These are phyloP conservation scores for Ceratocystiopsis brevicomis DNA, from an alignment of 2,329 filamentous ascomycete genomes.

Conservation along the genomic window DNA sequence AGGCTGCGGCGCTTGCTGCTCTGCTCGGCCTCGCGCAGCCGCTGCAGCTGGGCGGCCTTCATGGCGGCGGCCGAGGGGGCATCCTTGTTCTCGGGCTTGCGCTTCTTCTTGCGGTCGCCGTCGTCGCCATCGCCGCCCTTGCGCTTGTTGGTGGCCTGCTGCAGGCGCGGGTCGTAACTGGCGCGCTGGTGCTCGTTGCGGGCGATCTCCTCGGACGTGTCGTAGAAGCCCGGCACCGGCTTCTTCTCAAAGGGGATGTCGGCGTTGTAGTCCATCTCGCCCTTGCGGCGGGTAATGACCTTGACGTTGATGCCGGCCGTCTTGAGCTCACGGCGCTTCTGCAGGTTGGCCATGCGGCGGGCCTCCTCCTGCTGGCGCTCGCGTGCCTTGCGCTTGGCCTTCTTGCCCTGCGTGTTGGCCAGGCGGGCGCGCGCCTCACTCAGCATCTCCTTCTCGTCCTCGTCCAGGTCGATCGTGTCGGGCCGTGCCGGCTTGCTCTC, in stretches of 20 bases:
- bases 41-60: constrained; percentile 87
- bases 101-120: constrained; percentile 36
- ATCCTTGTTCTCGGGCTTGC: constrained; percentile 76
- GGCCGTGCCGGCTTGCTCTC: constrained; percentile 90
- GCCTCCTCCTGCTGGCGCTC: constrained; percentile 94
- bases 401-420: constrained; percentile 96
- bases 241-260: constrained; percentile 96
- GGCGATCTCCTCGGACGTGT: constrained; percentile 65
- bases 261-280: constrained; percentile 98
- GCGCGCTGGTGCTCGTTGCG: constrained; percentile 71
- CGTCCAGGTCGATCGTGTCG: constrained; percentile 93
- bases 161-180: constrained; percentile 77
- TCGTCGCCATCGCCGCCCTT: constrained; percentile 67
- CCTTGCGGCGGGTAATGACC: constrained; percentile 74
- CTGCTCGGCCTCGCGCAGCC: constrained; percentile 87
- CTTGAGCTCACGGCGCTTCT: constrained; percentile 92
- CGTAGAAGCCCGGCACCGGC: constrained; percentile 75
- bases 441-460: constrained; percentile 98
- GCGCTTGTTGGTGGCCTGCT: constrained; percentile 66
- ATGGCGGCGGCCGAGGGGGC: constrained; percentile 71
- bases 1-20: constrained; percentile 78
- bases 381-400: constrained; percentile 91
- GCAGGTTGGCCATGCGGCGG: constrained; percentile 67
- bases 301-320: constrained; percentile 98
- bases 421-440: constrained; percentile 91